Base-by-base conservation (phyloP, 2,329 filamentous ascomycete genomes). In the Thelonectria rubi region DNA sequence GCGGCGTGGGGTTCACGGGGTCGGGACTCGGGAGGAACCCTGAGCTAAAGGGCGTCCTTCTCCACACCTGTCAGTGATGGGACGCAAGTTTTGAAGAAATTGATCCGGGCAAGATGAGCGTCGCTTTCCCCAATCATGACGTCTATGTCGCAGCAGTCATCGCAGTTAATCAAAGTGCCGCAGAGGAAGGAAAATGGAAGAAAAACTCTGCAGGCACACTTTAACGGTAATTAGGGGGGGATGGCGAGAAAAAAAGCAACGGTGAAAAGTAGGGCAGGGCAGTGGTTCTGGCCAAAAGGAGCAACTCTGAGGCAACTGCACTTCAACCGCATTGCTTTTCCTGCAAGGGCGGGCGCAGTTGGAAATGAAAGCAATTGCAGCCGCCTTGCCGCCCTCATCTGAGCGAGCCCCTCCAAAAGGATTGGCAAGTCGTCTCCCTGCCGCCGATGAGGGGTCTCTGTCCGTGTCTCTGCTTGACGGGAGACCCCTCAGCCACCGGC, bases 1-100 rank as follows among this genome's bases (percentile, higher is more conserved):
- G 48, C 51, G 34, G 17, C 26, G 69, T 66, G 69, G 70, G 65
- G 60, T 30, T 24, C 60, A 63, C 34, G 67, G 61, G 68, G 70
- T 69, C 69, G 70, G 70, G 69, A 70, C 69, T 69, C 69, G 70
- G 70, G 69, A 70, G 55, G 67, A 72, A 64, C 68, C 70, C 68
- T 72, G 64, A 62, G 60, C 55, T 66, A 47, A 30, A 21, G 54
- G 49, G 55, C 66, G 60, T 43, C 20, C 26, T 54, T 66, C 69
- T 69, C 69, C 69, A 71, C 67, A 69, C 34, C 56, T 68, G 61
- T 59, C 66, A 70, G 52, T 60, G 50, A 58, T 47, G 54, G 9
- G 48, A 49, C 34, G 45, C 46, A 47, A 60, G 54, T 55, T 55
- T 50, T 66, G 57, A 64, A 17, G 21, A 32, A 48, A 30, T 55